These are phyloP conservation scores for Caloboletus inedulis DNA, from an alignment of 1,284 basidiomycete species.

Conservation along the genomic window DNA sequence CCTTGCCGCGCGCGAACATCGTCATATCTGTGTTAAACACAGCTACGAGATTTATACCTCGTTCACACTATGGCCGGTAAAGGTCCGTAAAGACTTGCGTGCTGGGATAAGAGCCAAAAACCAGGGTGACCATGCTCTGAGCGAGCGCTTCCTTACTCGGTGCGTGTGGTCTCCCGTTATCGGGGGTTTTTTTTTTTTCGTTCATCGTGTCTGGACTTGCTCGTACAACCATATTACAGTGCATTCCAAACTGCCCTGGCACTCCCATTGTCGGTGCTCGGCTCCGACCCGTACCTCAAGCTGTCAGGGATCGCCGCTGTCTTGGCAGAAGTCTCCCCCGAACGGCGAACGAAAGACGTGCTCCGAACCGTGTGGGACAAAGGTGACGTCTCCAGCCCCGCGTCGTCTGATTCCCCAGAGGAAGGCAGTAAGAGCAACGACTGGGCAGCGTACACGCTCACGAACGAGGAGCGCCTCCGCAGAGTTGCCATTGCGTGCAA, in stretches of 20 bases:
- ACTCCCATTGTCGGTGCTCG: slow-evolving; percentile 49
- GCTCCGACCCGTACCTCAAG: slow-evolving; percentile 59
- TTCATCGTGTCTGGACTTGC: background rate
- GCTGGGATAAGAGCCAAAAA: slow-evolving; percentile 63
- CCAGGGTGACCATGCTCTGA: slow-evolving; percentile 55
- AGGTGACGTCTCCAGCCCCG: slow-evolving; percentile 3
- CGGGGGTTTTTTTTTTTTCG: background rate
- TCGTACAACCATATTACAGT: slow-evolving; percentile 35
- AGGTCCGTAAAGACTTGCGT: slow-evolving; percentile 61
- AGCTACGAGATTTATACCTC: slow-evolving; percentile 64
- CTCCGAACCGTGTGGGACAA: slow-evolving; percentile 44
- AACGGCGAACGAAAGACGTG: slow-evolving; percentile 50
- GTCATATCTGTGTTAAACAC: background rate
- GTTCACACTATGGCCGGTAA: slow-evolving; percentile 57
- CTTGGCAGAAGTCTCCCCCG: slow-evolving; percentile 61
- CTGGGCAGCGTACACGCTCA: slow-evolving; percentile 31
- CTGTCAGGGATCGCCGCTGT: slow-evolving; percentile 66
- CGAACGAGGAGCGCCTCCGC: slow-evolving; percentile 51
- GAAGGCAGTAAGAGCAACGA: background rate
- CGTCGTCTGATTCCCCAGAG: slow-evolving; percentile 1
- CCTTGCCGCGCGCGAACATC: background rate
- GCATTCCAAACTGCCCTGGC: slow-evolving; percentile 58
- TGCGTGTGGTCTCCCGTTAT: slow-evolving; percentile 30
- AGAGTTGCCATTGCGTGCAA: slow-evolving; percentile 64
- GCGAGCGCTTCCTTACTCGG: slow-evolving; percentile 54